Evolutionary conservation across 192 early-diverging fungal genomes (phyloP).

Genomic region (Coemansia sp.): DNA sequence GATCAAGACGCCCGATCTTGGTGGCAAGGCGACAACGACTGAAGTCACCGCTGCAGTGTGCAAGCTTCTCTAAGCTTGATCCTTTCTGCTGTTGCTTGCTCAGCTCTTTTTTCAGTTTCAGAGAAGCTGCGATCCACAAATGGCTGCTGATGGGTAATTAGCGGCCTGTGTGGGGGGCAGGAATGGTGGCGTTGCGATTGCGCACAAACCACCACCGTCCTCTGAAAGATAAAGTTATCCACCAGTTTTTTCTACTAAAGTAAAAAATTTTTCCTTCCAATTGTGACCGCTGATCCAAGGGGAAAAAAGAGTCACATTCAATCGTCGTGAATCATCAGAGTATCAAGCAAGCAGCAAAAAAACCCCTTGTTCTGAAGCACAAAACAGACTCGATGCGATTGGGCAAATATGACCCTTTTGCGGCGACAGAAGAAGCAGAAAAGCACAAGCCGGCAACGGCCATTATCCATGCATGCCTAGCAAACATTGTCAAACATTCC

Average conservation of each 20-base stretch:
- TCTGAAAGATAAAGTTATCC: not conserved
- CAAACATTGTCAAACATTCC: too few species aligned
- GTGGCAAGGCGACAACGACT: constrained; percentile 80
- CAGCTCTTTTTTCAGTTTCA: not conserved
- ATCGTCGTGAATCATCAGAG: not conserved
- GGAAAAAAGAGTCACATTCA: not conserved
- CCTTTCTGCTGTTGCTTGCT: not conserved
- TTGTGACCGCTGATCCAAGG: not conserved
- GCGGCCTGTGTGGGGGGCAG: not conserved
- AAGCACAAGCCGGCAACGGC: not conserved
- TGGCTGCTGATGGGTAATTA: not conserved
- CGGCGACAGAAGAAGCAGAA: too few species aligned
- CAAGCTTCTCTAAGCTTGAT: constrained; percentile 58
- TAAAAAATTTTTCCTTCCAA: not conserved
- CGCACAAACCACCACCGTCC: not conserved
- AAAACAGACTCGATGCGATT: not conserved
- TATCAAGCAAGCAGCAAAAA: too few species aligned
- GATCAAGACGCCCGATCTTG: constrained; percentile 82
- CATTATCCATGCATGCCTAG: too few species aligned
- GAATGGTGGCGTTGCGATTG: not conserved
- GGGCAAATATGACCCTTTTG: not conserved
- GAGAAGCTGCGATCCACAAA: not conserved
- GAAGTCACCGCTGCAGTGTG: constrained; percentile 83
- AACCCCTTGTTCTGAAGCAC: too few species aligned
- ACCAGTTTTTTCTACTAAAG: not conserved